These are phyloP conservation scores for Gracilaria vermiculophylla DNA, from an alignment of 23 red algal species.

Conservation along the genomic window DNA sequence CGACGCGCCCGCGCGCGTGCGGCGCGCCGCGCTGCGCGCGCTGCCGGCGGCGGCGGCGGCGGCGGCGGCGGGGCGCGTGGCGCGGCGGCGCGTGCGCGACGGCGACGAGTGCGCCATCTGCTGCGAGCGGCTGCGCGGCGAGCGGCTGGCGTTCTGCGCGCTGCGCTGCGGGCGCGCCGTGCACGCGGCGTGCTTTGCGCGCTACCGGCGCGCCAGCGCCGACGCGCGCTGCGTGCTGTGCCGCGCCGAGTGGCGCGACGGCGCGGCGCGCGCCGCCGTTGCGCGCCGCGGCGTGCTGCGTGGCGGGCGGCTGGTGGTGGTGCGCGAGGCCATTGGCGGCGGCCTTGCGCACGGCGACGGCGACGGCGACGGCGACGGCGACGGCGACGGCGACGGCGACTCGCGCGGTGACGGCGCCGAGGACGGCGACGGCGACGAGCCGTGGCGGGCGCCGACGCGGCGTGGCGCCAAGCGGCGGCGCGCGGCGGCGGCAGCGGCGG, in stretches of 20 bases:
- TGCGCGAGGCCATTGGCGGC: background rate
- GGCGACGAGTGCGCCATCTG: constrained; percentile 50
- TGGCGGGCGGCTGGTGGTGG: background rate
- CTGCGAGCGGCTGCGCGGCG: background rate
- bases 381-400: background rate
- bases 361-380: no score
- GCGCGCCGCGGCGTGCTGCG: constrained; percentile 15
- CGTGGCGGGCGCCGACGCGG: background rate
- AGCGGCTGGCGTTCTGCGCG: constrained; percentile 3
- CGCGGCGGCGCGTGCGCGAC: background rate
- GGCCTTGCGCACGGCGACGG: background rate
- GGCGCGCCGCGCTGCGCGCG: background rate
- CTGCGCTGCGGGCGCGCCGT: constrained; percentile 23
- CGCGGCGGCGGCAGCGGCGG: no score
- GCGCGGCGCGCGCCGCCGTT: background rate
- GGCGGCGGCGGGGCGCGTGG: background rate
- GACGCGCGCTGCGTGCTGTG: constrained; percentile 46
- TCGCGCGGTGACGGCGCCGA: background rate
- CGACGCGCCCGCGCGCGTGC: background rate
- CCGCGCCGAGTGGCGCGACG: constrained; percentile 17
- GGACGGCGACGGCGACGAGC: background rate
- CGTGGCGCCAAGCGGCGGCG: background rate
- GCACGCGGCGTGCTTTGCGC: constrained; percentile 19
- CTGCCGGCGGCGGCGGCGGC: background rate
- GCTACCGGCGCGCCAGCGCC: background rate